A percentile compares a stretch with the other conserved stretches of the same genome.
These are phyloP conservation scores for Rhinocladiella similis DNA, from an alignment of 2,329 filamentous ascomycete species.

Conservation along the genomic window DNA sequence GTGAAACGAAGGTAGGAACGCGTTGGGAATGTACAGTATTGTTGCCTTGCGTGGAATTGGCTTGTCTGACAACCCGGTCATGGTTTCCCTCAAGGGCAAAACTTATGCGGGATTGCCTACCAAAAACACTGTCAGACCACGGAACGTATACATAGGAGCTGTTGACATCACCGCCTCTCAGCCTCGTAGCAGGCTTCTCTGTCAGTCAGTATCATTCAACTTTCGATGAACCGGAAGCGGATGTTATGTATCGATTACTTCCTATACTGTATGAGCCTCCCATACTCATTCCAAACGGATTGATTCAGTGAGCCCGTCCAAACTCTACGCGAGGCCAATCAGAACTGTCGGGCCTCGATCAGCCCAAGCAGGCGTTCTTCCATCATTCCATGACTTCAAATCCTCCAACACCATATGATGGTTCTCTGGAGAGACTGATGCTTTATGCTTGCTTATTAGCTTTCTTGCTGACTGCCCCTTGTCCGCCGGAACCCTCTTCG, in stretches of 20 bases:
- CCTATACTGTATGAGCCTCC: too few species aligned
- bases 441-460: slow-evolving; percentile 17
- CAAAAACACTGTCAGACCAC: background rate
- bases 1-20: too few species aligned
- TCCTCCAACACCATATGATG: too few species aligned
- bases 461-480: slow-evolving; percentile 8
- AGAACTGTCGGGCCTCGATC: too few species aligned
- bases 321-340: too few species aligned
- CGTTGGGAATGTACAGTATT: too few species aligned
- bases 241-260: background rate
- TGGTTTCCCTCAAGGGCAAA: too few species aligned
- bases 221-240: background rate
- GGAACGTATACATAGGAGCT: background rate
- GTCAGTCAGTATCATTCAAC: background rate
- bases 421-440: background rate
- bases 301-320: too few species aligned
- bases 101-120: background rate
- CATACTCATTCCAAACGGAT: too few species aligned
- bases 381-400: too few species aligned
- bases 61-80: too few species aligned
- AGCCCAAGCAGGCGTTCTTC: background rate
- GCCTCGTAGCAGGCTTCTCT: background rate
- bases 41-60: too few species aligned
- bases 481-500: slow-evolving; percentile 13
- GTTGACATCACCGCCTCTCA: background rate